Base-by-base conservation (phyloP, 2,329 filamentous ascomycete genomes). In the Aspergillus puulaauensis region DNA sequence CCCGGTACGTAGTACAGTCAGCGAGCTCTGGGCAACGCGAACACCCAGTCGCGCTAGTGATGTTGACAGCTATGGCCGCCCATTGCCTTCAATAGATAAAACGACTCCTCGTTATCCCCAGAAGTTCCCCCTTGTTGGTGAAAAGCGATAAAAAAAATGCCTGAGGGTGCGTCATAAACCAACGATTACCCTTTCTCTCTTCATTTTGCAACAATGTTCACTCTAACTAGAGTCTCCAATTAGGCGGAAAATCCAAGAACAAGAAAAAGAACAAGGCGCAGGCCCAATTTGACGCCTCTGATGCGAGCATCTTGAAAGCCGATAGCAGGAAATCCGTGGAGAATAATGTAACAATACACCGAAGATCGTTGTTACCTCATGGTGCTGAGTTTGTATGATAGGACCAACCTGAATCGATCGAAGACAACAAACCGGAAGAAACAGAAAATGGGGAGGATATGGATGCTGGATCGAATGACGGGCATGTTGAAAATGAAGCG, bases 251-350 rank as follows among this genome's bases (percentile, higher is more conserved):
- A 68, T 81, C 81, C 68, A 85, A 83, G 75, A 83, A 80, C 69
- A 83, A 79, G 72, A 84, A 81, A 70, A 83, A 82, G 76, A 85
- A 82, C 73, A 83, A 83, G 73, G 75, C 74, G 62, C 72, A 72
- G 58, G 73, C 70, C 56, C 83, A 80, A 67, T 66, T 67, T 19
- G 75, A 77, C 58, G 62, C 46, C 21, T 7, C 17, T 21, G 51
- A 51, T 24, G 40, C 23, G 19, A 35, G 49, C 21, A 46, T 35
- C 9, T 39, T 52, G 19, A 50, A 65, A 43, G 58, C 64, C 12
- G 57, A 66, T 21, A 14, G 33, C 40, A 31, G 40, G 9, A 68
- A 72, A 39, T 59, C 70, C 6, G 64, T 66, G 1, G 69, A 67
- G 33, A 17, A 47, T 37, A 54, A 57, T 50, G 63, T 64, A 50